Percentiles rank a stretch among this genome's conserved stretches.
These are phyloP conservation scores for Coemansia brasiliensis DNA, from an alignment of 192 early-diverging fungal species.

Conservation along the genomic window DNA sequence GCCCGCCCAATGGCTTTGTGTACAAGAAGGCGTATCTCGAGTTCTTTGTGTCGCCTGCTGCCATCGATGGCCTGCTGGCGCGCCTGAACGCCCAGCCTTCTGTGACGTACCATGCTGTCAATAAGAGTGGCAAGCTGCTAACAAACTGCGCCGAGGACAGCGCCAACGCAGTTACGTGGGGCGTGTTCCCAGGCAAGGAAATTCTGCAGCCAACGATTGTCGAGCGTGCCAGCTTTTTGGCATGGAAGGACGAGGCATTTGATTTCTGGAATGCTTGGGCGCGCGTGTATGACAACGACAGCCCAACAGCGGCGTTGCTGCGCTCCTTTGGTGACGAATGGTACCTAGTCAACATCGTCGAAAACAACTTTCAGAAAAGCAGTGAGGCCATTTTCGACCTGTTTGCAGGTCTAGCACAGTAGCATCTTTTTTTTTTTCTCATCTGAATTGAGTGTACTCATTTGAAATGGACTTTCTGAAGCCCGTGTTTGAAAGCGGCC, in stretches of 20 bases:
- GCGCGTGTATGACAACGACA: slow-evolving; percentile 62
- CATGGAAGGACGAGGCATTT: slow-evolving; percentile 98
- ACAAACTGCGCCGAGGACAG: slow-evolving; percentile 86
- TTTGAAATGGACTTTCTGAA: slow-evolving; percentile 43
- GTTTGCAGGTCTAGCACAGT: slow-evolving; percentile 30
- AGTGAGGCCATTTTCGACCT: slow-evolving; percentile 49
- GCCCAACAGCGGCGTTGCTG: slow-evolving; percentile 63
- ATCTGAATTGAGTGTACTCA: no score
- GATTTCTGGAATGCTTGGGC: slow-evolving; percentile 91
- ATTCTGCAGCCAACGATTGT: slow-evolving; percentile 96
- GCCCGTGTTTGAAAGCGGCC: slow-evolving; percentile 41
- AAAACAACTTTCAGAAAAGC: slow-evolving; percentile 78
- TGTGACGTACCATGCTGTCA: slow-evolving; percentile 89
- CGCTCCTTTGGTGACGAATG: slow-evolving; percentile 66
- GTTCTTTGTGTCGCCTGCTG: slow-evolving; percentile 84
- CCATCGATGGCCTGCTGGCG: slow-evolving; percentile 63
- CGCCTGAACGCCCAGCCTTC: slow-evolving; percentile 60
- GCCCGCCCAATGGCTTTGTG: slow-evolving; percentile 92
- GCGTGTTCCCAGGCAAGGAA: slow-evolving; percentile 96
- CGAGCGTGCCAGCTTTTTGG: slow-evolving; percentile 81
- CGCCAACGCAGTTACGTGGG: slow-evolving; percentile 98
- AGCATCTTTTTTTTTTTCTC: not conserved
- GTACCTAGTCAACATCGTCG: slow-evolving; percentile 92
- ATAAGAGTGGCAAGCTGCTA: slow-evolving; percentile 82
- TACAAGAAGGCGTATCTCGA: slow-evolving; percentile 97